Evolutionary conservation across 108 stramenopile species (phyloP).

Genomic region (Conticribra weissflogii): DNA sequence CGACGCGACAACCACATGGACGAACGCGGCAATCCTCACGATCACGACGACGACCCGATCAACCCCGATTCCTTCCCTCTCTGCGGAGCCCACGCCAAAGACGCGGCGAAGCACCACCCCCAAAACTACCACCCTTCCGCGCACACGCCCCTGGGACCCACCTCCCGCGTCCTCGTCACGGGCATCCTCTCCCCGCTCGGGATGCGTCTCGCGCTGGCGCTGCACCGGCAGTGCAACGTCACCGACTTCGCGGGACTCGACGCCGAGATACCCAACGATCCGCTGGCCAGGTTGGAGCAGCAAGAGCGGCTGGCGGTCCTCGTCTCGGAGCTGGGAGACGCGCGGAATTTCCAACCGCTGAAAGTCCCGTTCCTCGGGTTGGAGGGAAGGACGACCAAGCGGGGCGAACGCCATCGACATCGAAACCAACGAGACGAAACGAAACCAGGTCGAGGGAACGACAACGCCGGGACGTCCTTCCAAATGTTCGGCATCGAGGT

Average conservation of each 20-base stretch:
- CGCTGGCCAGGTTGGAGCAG: slow-evolving; percentile 54
- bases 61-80: slow-evolving; percentile 5
- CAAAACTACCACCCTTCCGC: slow-evolving; percentile 29
- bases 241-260: slow-evolving; percentile 69
- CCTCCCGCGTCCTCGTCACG: slow-evolving; percentile 68
- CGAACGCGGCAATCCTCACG: neutral
- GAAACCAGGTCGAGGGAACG: slow-evolving; percentile 21
- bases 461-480: slow-evolving; percentile 13
- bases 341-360: slow-evolving; percentile 42
- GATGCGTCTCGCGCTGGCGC: slow-evolving; percentile 60
- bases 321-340: slow-evolving; percentile 39
- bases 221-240: slow-evolving; percentile 68
- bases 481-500: slow-evolving; percentile 29
- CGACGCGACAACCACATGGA: neutral
- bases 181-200: slow-evolving; percentile 73
- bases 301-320: slow-evolving; percentile 60
- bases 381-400: slow-evolving; percentile 25
- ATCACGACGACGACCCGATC: neutral
- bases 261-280: slow-evolving; percentile 70
- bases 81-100: slow-evolving; percentile 39
- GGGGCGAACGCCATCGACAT: no score
- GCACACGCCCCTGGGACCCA: slow-evolving; percentile 26
- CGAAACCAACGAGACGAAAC: neutral
- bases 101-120: slow-evolving; percentile 32
- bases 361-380: slow-evolving; percentile 63